These are phyloP conservation scores for Cystobasidiaceae sp. DNA, from an alignment of 1,284 basidiomycete genomes.

Conservation along the genomic window DNA sequence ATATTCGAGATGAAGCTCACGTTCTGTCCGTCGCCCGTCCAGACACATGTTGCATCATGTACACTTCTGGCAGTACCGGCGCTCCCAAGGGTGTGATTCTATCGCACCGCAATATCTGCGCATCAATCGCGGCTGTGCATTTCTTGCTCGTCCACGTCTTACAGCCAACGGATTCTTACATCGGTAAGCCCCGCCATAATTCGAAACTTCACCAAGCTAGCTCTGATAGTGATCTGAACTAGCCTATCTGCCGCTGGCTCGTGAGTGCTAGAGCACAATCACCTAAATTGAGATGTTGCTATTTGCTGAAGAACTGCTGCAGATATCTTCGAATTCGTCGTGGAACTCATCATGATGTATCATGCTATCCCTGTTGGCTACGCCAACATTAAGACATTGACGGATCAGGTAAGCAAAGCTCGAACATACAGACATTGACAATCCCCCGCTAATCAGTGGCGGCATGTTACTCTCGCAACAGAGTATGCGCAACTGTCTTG, in stretches of 20 bases:
- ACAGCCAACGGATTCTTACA: slow-evolving; percentile 58
- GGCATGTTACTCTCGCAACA: too few species aligned
- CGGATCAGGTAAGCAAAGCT: too few species aligned
- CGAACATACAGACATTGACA: too few species aligned
- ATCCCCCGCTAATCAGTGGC: too few species aligned
- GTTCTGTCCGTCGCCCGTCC: too few species aligned
- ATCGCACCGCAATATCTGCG: slow-evolving; percentile 78
- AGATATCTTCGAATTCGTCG: slow-evolving; percentile 60
- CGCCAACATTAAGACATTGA: slow-evolving; percentile 89
- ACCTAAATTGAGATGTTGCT: background rate
- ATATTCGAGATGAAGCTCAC: too few species aligned
- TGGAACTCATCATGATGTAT: slow-evolving; percentile 55
- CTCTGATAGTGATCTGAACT: slow-evolving; percentile 25
- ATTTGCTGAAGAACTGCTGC: too few species aligned
- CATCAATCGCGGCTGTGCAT: slow-evolving; percentile 74
- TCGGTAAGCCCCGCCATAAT: slow-evolving; percentile 40
- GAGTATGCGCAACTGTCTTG: slow-evolving; percentile 80
- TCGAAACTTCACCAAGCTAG: too few species aligned
- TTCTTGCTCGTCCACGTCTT: slow-evolving; percentile 72
- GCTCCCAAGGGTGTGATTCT: slow-evolving; percentile 90
- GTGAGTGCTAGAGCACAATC: slow-evolving; percentile 42
- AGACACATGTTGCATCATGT: slow-evolving; percentile 82
- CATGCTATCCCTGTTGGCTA: slow-evolving; percentile 76
- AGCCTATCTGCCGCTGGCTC: slow-evolving; percentile 87
- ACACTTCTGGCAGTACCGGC: slow-evolving; percentile 89